A percentile compares a stretch with the other conserved stretches of the same genome.
phyloP scores from a whole-genome alignment of 2,329 filamentous ascomycete genomes.

The Amauroascus niger region DNA sequence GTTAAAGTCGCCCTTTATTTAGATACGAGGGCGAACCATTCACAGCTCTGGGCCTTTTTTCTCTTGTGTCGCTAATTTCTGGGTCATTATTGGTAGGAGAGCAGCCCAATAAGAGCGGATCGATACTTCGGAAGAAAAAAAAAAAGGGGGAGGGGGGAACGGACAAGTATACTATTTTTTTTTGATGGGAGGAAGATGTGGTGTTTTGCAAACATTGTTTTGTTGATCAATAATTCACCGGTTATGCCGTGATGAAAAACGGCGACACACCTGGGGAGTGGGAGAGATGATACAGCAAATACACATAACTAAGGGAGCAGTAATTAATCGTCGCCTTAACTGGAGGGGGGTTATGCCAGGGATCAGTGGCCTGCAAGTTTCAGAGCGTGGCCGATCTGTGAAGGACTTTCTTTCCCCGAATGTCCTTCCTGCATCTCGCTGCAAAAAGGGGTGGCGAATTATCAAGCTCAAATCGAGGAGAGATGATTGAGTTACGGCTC shows the following conservation, averaged over 20 bases:
- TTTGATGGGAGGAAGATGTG: neutral
- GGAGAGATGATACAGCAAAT: too few relatives aligned
- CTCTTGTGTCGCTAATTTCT: slow-evolving; percentile 1
- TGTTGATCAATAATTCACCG: neutral
- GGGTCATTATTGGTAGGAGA: neutral
- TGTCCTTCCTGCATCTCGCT: neutral
- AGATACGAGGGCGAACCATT: slow-evolving; percentile 10
- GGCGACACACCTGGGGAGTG: too few relatives aligned
- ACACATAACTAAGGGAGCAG: too few relatives aligned
- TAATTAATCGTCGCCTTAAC: neutral
- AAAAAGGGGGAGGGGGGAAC: too few relatives aligned
- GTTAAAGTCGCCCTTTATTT: slow-evolving; percentile 4
- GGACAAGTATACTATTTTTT: neutral
- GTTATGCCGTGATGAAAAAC: too few relatives aligned
- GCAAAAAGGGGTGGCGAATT: neutral
- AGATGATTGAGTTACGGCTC: neutral
- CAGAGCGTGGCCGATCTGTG: slow-evolving; percentile 1
- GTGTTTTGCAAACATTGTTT: neutral
- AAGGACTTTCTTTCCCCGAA: neutral
- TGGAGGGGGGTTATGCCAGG: neutral
- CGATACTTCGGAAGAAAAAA: neutral
- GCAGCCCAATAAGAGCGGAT: neutral
- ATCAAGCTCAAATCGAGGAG: neutral
- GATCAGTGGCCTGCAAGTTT: slow-evolving; percentile 1
- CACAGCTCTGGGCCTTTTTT: neutral